Conservation (phyloP, 2,329 filamentous ascomycete genomes). For the Mycosphaerella sp. region DNA sequence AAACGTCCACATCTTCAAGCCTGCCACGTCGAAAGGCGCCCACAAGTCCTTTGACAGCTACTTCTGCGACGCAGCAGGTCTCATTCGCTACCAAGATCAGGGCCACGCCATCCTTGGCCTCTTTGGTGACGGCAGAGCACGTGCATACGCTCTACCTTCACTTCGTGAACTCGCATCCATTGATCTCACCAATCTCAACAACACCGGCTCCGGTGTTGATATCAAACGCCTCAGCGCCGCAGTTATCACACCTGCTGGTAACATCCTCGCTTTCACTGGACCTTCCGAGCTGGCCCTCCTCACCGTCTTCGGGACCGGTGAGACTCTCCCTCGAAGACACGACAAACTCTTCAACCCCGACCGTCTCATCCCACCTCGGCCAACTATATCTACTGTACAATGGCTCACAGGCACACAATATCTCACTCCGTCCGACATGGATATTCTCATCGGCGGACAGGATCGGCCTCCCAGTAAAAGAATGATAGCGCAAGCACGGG, state of each 20-base stretch:
- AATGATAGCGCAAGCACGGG: slow-evolving; percentile 72
- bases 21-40: slow-evolving; percentile 79
- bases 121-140: slow-evolving; percentile 73
- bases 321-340: slow-evolving; percentile 49
- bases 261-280: slow-evolving; percentile 81
- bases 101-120: slow-evolving; percentile 76
- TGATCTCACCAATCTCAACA: slow-evolving; percentile 52
- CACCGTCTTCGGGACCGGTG: slow-evolving; percentile 76
- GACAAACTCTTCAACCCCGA: slow-evolving; percentile 76
- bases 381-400: slow-evolving; percentile 90
- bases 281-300: slow-evolving; percentile 78
- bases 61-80: slow-evolving; percentile 72
- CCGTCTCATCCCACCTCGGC: slow-evolving; percentile 66
- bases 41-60: slow-evolving; percentile 81
- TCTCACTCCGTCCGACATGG: slow-evolving; percentile 78
- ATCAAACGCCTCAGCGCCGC: slow-evolving; percentile 63
- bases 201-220: slow-evolving; percentile 50
- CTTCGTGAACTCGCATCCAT: slow-evolving; percentile 74
- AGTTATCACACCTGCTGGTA: slow-evolving; percentile 68
- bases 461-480: slow-evolving; percentile 82
- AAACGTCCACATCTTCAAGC: slow-evolving; percentile 82
- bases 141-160: slow-evolving; percentile 79
- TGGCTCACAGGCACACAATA: slow-evolving; percentile 96
- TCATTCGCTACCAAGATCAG: slow-evolving; percentile 64
- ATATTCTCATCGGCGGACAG: slow-evolving; percentile 81